These are phyloP conservation scores for Kwoniella mangroviensis DNA, from an alignment of 768 basidiomycete genomes.

Conservation along the genomic window DNA sequence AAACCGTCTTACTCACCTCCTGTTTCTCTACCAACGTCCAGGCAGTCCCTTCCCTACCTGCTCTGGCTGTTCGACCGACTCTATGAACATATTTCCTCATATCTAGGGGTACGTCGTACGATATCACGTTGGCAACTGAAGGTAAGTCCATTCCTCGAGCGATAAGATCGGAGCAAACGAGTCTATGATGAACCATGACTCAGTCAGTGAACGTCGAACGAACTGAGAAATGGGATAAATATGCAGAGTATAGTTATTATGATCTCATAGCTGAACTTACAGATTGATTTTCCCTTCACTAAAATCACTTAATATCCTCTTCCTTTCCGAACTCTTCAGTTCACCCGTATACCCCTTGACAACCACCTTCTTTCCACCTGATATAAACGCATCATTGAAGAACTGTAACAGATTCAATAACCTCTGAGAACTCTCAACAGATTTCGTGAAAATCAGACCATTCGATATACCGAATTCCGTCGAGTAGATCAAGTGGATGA, in stretches of 20 bases:
- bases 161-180: slow-evolving; percentile 95
- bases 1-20: slow-evolving; percentile 47
- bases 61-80: slow-evolving; percentile 92
- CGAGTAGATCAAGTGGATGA: slow-evolving; percentile 80
- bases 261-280: slow-evolving; percentile 60
- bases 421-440: slow-evolving; percentile 82
- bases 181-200: slow-evolving; percentile 60
- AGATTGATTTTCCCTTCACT: slow-evolving; percentile 78
- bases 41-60: slow-evolving; percentile 82
- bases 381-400: slow-evolving; percentile 67
- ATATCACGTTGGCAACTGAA: slow-evolving; percentile 88
- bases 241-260: no score
- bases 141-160: slow-evolving; percentile 95
- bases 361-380: slow-evolving; percentile 51
- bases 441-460: slow-evolving; percentile 94
- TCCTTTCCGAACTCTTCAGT: slow-evolving; percentile 72
- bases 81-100: slow-evolving; percentile 98
- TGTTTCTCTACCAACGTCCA: slow-evolving; percentile 97
- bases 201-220: background rate
- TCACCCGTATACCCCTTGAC: slow-evolving; percentile 87
- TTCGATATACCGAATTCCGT: slow-evolving; percentile 64
- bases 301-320: slow-evolving; percentile 76
- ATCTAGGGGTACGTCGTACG: slow-evolving; percentile 95
- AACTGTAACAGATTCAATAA: slow-evolving; percentile 80
- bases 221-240: background rate